Percentiles rank a stretch among this genome's conserved stretches.
Evolutionary conservation across 2,329 filamentous ascomycete species (phyloP).

Genomic region (Aspergillus pseudoviridinutans): DNA sequence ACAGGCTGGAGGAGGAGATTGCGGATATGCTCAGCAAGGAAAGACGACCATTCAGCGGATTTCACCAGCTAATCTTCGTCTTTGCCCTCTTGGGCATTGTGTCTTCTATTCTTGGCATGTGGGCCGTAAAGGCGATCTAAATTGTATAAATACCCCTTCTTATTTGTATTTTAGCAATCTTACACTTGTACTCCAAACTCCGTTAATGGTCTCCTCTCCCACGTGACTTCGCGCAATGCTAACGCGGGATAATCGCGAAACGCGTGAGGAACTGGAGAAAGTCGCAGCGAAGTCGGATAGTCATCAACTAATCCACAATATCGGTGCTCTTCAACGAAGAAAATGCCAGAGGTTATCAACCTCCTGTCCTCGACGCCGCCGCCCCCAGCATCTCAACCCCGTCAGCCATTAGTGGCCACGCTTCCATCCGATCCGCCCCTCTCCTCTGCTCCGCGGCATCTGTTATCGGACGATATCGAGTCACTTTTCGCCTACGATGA

Average conservation of each 20-base stretch:
- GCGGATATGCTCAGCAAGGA: conserved; percentile 45
- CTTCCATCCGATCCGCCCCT: conserved; percentile 7
- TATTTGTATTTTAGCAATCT: not conserved
- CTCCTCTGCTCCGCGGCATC: conserved; percentile 4
- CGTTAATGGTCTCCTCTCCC: not conserved
- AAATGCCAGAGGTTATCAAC: conserved; percentile 39
- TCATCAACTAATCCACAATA: not conserved
- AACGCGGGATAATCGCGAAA: conserved; percentile 18
- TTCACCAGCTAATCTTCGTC: conserved; percentile 29
- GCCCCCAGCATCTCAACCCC: conserved; percentile 12
- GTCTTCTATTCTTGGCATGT: conserved; percentile 26
- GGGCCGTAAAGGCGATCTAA: conserved; percentile 18
- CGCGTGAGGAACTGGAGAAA: conserved; percentile 4
- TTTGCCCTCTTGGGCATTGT: conserved; percentile 29
- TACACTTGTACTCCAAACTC: conserved; percentile 2
- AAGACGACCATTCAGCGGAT: conserved; percentile 34
- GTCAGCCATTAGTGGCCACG: conserved; percentile 7
- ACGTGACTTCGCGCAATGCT: conserved; percentile 18
- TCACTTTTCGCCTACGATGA: conserved; percentile 25
- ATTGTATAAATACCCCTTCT: conserved; percentile 14
- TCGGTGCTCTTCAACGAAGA: not conserved
- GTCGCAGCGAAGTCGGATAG: not conserved
- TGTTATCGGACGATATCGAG: conserved; percentile 28
- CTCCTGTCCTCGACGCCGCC: conserved; percentile 36
- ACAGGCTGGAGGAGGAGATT: conserved; percentile 65